Percentiles rank a stretch among this genome's conserved stretches.
phyloP scores from a whole-genome alignment of 805 yeast species.

The Ogataea methanolica region DNA sequence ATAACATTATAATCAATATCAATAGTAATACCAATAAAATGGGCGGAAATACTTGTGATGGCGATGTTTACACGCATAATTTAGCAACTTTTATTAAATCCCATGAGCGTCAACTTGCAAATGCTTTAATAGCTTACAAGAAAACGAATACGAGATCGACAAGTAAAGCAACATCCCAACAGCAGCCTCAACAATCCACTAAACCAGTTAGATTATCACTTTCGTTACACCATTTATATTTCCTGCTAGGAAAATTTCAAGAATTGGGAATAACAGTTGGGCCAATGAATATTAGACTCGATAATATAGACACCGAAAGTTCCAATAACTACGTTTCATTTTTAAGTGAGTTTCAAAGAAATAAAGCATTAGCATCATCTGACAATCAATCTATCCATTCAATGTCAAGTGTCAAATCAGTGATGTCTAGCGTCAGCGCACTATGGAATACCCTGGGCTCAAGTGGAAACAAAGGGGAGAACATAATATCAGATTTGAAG shows the following conservation, averaged over 20 bases:
- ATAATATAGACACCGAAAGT: conserved; percentile 49
- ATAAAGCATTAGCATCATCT: conserved; percentile 29
- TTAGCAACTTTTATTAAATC: conserved; percentile 48
- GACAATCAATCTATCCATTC: conserved; percentile 49
- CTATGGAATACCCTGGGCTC: conserved; percentile 33
- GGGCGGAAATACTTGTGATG: conserved; percentile 40
- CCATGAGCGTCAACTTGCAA: conserved; percentile 56
- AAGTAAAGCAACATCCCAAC: conserved; percentile 1
- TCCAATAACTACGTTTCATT: conserved; percentile 51
- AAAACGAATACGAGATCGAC: conserved; percentile 27
- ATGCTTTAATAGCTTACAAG: conserved; percentile 51
- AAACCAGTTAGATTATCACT: conserved; percentile 55
- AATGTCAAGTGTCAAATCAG: conserved; percentile 53
- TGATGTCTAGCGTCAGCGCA: conserved; percentile 41
- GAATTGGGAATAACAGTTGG: conserved; percentile 47
- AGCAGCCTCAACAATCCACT: conserved; percentile 10
- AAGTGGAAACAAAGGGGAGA: conserved; percentile 41
- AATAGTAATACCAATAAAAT: conserved; percentile 3
- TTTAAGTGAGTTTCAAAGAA: conserved; percentile 48
- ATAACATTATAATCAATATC: background rate
- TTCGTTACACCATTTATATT: conserved; percentile 61
- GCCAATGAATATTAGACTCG: conserved; percentile 56
- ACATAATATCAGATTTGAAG: conserved; percentile 38
- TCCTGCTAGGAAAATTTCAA: conserved; percentile 53
- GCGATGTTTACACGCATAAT: conserved; percentile 53